Conservation (phyloP, 768 basidiomycete species). For the Mycena pura region DNA sequence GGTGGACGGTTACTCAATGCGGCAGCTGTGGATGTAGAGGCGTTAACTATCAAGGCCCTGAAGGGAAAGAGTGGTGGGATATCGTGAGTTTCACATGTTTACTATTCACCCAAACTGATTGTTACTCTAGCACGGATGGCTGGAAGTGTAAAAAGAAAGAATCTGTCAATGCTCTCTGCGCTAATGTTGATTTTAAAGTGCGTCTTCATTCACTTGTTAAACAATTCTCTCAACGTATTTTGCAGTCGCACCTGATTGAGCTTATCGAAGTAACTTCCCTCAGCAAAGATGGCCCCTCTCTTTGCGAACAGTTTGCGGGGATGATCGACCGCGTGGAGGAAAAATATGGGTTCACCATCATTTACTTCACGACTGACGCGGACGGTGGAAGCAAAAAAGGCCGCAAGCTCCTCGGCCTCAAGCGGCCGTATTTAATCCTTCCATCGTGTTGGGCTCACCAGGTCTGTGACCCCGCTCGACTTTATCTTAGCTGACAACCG, state of each 20-base stretch:
- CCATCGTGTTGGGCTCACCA: conserved; percentile 17
- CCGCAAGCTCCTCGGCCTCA: not conserved
- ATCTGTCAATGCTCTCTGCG: not conserved
- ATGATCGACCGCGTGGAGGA: conserved; percentile 12
- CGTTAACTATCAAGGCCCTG: not conserved
- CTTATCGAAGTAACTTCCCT: not conserved
- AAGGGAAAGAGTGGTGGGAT: not conserved
- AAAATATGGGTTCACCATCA: not conserved
- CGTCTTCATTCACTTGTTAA: not conserved
- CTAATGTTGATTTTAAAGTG: conserved; percentile 4
- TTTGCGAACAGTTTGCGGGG: not conserved
- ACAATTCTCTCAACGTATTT: not conserved
- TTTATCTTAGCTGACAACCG: not conserved
- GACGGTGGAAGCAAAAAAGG: conserved; percentile 17
- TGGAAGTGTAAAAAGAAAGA: not conserved
- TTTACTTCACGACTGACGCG: not conserved
- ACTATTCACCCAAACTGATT: not conserved
- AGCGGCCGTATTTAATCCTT: conserved; percentile 9
- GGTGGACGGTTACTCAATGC: not conserved
- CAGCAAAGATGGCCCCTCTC: not conserved
- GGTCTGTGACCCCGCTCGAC: not conserved
- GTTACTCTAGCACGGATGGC: not conserved
- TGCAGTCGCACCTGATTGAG: not conserved
- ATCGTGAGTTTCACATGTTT: not conserved
- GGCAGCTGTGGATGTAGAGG: not conserved